These are phyloP conservation scores for Cercis canadensis DNA, from an alignment of 306 rosid genomes.

Conservation along the genomic window DNA sequence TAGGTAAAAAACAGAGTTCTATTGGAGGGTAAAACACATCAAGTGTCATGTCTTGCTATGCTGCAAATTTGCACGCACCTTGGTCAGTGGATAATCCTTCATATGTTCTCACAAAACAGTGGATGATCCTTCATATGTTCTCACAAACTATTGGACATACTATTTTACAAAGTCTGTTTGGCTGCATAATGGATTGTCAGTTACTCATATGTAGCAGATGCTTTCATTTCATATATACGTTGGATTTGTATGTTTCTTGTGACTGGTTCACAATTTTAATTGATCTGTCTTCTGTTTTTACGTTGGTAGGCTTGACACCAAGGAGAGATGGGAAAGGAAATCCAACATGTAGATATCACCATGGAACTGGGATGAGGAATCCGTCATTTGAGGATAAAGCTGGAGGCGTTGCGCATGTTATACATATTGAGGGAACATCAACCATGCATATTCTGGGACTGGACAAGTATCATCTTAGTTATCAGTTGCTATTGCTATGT, in stretches of 20 bases:
- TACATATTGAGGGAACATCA: slow-evolving; percentile 11
- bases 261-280: slow-evolving; percentile 5
- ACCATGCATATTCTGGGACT: slow-evolving; percentile 4
- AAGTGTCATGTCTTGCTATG: too few species aligned
- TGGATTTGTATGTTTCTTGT: not conserved
- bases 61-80: too few species aligned
- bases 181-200: not conserved
- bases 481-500: too few species aligned
- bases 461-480: not conserved
- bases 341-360: slow-evolving; percentile 72
- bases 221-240: too few species aligned
- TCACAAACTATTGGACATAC: not conserved
- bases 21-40: too few species aligned
- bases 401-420: not conserved
- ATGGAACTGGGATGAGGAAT: slow-evolving; percentile 7
- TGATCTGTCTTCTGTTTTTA: slow-evolving; percentile 8
- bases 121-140: not conserved
- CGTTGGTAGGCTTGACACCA: slow-evolving; percentile 72
- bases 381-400: not conserved
- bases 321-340: slow-evolving; percentile 90
- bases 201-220: too few species aligned
- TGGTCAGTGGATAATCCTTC: too few species aligned
- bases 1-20: too few species aligned
- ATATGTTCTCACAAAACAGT: too few species aligned
- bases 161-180: not conserved